These are phyloP conservation scores for Tilletia indica DNA, from an alignment of 1,284 basidiomycete species.

Conservation along the genomic window DNA sequence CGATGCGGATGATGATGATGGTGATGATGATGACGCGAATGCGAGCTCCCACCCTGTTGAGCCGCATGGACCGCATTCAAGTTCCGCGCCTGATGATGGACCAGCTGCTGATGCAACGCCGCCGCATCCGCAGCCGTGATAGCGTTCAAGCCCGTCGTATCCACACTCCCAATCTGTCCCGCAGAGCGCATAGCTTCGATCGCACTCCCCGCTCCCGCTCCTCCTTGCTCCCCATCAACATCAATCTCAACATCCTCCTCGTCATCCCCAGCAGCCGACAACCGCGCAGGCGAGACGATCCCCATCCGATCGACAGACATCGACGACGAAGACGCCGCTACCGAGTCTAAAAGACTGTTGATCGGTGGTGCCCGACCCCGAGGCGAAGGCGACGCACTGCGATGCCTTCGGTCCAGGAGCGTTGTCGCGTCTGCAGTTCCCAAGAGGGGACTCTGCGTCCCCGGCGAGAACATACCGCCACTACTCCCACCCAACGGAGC, in stretches of 20 bases:
- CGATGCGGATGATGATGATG: slow-evolving; percentile 1
- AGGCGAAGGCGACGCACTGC: slow-evolving; percentile 8
- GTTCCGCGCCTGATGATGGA: slow-evolving; percentile 15
- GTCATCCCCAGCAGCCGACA: too few species aligned
- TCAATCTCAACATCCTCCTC: too few species aligned
- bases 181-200: not conserved
- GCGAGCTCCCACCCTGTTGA: not conserved
- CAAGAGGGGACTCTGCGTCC: not conserved
- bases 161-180: not conserved
- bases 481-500: not conserved
- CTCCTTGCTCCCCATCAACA: too few species aligned
- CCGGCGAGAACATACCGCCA: not conserved
- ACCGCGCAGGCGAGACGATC: too few species aligned
- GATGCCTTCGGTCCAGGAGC: not conserved
- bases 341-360: not conserved
- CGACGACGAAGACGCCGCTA: not conserved
- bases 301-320: slow-evolving; percentile 6
- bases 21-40: not conserved
- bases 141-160: not conserved
- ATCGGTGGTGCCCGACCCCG: not conserved
- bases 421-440: not conserved
- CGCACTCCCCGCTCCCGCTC: too few species aligned
- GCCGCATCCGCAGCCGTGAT: not conserved
- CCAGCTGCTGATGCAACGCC: slow-evolving; percentile 7
- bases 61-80: slow-evolving; percentile 14